phyloP scores from a whole-genome alignment of 2,329 filamentous ascomycete species.

The Nemania bipapillata region DNA sequence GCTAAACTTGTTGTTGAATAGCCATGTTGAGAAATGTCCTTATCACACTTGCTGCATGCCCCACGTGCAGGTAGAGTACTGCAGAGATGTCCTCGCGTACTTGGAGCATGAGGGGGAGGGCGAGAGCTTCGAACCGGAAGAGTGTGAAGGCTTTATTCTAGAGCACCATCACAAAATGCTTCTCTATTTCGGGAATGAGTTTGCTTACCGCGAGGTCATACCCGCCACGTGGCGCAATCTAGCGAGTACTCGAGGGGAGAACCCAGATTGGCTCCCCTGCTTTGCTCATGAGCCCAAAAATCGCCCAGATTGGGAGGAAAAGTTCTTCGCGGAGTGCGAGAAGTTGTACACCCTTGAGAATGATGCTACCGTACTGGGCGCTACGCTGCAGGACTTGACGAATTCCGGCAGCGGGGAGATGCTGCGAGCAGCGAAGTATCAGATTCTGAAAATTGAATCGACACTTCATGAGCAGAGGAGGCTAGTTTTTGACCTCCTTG shows the following conservation, averaged over 20 bases:
- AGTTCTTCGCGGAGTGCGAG: constrained; percentile 30
- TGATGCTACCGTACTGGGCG: constrained; percentile 23
- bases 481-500: not conserved
- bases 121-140: constrained; percentile 34
- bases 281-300: constrained; percentile 16
- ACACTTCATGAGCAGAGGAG: constrained; percentile 23
- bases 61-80: constrained; percentile 13
- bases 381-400: constrained; percentile 27
- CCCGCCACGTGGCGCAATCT: constrained; percentile 40
- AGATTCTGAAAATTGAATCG: constrained; percentile 3
- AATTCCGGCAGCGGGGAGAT: not conserved
- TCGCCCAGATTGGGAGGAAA: constrained; percentile 5
- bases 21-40: constrained; percentile 19
- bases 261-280: not conserved
- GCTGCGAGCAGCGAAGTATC: not conserved
- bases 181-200: constrained; percentile 37
- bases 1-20: constrained; percentile 4
- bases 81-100: constrained; percentile 9
- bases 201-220: not conserved
- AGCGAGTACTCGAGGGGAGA: not conserved
- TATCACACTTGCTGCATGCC: constrained; percentile 47
- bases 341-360: constrained; percentile 27
- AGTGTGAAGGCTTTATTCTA: constrained; percentile 37
- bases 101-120: not conserved
- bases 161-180: constrained; percentile 42